Base-by-base conservation (phyloP, 495 filamentous ascomycete species). In the Xylaria venustula region DNA sequence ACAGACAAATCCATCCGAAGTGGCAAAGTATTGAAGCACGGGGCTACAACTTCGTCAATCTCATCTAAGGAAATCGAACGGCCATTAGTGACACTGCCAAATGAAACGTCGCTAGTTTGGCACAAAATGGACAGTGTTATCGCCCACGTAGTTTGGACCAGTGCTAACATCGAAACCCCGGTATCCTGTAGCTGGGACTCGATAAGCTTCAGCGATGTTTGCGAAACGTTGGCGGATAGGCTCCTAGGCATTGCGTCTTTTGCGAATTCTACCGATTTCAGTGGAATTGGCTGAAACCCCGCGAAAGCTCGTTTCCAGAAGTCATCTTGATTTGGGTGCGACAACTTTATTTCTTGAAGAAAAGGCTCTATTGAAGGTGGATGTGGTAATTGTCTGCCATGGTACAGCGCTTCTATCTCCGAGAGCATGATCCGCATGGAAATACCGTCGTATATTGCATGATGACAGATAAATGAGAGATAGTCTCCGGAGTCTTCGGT, bases 21-120 rank as follows among this genome's bases (percentile, higher is more conserved):
- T 1, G 93, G 91, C 20, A 96, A 77, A 0, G 93, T 96, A 61
- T 93, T 96, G 75, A 96, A 94, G 68, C 91, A 91, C 1, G 93
- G 93, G 1, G 89, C 87, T 20, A 96, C 83, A 8, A 96, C 84
- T 5, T 85, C 78, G 12, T 90, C 83, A 26, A 93, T 79, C 3
- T 81, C 79, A 22, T 88, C 79, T 19, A 91, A 67, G 2, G 86
- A 73, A 11, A 89, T 65, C 0, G 85, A 86, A 34, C 91, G 84
- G 1, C 91, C 91, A 64, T 83, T 90, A 54, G 91, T 82, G 7
- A 94, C 86, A 63, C 85, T 92, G 0, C 91, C 91, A 56, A 95
- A 94, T 73, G 89, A 92, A n/a, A 95, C 64, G 62, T 94, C 90
- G 0, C 67, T 58, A 28, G 77, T 77, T 2, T 77, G 65, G 34